phyloP scores from a whole-genome alignment of 2,329 filamentous ascomycete species.

The Cryphonectria carpinicola region DNA sequence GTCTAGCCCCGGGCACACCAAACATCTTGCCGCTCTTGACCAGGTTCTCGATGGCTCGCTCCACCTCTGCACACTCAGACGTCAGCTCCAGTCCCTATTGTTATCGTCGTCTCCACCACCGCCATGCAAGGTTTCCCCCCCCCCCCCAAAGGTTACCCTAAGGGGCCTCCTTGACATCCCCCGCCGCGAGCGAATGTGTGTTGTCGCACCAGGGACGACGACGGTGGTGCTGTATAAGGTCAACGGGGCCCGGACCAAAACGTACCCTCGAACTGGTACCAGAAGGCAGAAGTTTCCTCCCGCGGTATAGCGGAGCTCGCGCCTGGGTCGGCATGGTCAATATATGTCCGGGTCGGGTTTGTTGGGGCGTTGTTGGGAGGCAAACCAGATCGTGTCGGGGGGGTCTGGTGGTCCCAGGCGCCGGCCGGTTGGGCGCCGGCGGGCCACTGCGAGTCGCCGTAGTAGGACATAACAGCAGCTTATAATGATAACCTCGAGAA shows the following conservation, averaged over 20 bases:
- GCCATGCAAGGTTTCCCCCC: background rate
- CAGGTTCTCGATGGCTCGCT: slow-evolving; percentile 92
- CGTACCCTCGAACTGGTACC: slow-evolving; percentile 44
- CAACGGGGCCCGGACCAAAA: slow-evolving; percentile 21
- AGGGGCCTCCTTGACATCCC: background rate
- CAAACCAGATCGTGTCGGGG: slow-evolving; percentile 36
- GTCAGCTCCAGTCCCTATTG: slow-evolving; percentile 35
- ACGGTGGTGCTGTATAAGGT: background rate
- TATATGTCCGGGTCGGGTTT: background rate
- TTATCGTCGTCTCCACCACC: background rate
- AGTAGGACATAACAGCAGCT: slow-evolving; percentile 35
- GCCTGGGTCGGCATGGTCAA: slow-evolving; percentile 32
- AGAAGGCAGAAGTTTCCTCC: slow-evolving; percentile 40
- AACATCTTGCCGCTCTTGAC: slow-evolving; percentile 91
- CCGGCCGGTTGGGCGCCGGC: slow-evolving; percentile 31
- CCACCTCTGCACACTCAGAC: slow-evolving; percentile 71
- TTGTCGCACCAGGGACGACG: background rate
- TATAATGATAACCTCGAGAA: background rate
- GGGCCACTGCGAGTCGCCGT: slow-evolving; percentile 37
- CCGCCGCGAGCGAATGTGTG: background rate
- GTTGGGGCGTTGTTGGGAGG: slow-evolving; percentile 5
- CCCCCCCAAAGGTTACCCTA: background rate
- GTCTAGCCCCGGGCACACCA: slow-evolving; percentile 60
- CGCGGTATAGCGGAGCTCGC: slow-evolving; percentile 42
- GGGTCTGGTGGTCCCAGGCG: slow-evolving; percentile 37